Evolutionary conservation across 2,329 filamentous ascomycete species (phyloP).

Genomic region (Phyllosticta capitalensis): DNA sequence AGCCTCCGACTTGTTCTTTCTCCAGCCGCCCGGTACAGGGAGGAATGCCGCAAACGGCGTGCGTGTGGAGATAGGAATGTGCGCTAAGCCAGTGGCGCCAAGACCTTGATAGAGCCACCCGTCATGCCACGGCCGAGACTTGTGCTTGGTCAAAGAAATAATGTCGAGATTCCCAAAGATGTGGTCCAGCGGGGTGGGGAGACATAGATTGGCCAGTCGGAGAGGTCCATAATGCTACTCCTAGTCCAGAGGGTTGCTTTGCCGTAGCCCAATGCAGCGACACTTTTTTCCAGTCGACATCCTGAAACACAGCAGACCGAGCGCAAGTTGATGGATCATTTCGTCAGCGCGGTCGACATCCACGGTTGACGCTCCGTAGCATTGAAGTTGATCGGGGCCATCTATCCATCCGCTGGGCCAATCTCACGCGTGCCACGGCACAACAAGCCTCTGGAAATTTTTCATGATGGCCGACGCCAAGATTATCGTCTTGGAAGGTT

Average conservation of each 20-base stretch:
- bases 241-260: background rate
- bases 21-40: conserved; percentile 1
- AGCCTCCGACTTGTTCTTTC: conserved; percentile 7
- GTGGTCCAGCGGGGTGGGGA: background rate
- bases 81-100: conserved; percentile 1
- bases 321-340: conserved; percentile 5
- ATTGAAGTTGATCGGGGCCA: background rate
- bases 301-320: conserved; percentile 1
- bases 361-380: background rate
- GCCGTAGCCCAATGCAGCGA: background rate
- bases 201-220: background rate
- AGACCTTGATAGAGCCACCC: background rate
- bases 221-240: background rate
- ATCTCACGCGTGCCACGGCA: background rate
- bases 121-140: conserved; percentile 1
- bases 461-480: background rate
- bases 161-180: background rate
- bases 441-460: background rate
- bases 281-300: background rate
- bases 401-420: background rate
- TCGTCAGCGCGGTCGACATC: conserved; percentile 1
- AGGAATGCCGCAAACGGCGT: conserved; percentile 12
- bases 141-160: conserved; percentile 6
- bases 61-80: conserved; percentile 9
- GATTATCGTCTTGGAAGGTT: background rate